These are phyloP conservation scores for Kazachstania psychrophila DNA, from an alignment of 805 yeast genomes.

Conservation along the genomic window DNA sequence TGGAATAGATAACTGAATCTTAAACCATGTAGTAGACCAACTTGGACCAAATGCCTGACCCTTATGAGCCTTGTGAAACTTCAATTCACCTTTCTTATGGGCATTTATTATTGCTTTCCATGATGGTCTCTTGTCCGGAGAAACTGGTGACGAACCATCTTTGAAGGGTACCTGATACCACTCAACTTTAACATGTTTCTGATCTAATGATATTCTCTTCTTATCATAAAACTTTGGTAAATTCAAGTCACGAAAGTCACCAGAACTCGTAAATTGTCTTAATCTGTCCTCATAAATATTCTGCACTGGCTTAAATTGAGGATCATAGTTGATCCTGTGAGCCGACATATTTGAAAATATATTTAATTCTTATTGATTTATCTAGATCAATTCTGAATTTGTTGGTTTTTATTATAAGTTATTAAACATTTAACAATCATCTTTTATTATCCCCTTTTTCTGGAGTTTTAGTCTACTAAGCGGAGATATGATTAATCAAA, in stretches of 20 bases:
- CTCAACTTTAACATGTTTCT: slow-evolving; percentile 45
- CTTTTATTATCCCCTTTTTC: no score
- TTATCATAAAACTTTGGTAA: slow-evolving; percentile 73
- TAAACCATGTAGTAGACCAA: slow-evolving; percentile 96
- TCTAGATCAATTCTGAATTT: not conserved
- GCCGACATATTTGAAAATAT: slow-evolving; percentile 7
- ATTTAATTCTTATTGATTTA: not conserved
- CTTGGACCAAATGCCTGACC: slow-evolving; percentile 86
- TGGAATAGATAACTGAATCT: slow-evolving; percentile 57
- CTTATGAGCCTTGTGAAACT: slow-evolving; percentile 48
- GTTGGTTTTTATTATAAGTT: not conserved
- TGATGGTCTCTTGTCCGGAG: slow-evolving; percentile 30
- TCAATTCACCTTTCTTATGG: slow-evolving; percentile 24
- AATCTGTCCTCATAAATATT: slow-evolving; percentile 47
- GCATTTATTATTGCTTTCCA: slow-evolving; percentile 24
- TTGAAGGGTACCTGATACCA: slow-evolving; percentile 66
- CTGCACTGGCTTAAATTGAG: slow-evolving; percentile 61
- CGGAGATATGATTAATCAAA: no score
- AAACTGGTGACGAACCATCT: slow-evolving; percentile 33
- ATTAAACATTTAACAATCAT: no score
- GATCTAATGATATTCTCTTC: slow-evolving; percentile 36
- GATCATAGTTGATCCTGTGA: slow-evolving; percentile 29
- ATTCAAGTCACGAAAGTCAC: slow-evolving; percentile 59
- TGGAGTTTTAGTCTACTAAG: no score
- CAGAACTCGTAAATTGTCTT: slow-evolving; percentile 53